phyloP scores from a whole-genome alignment of 2,329 filamentous ascomycete species.

The Epichloe uncinata region DNA sequence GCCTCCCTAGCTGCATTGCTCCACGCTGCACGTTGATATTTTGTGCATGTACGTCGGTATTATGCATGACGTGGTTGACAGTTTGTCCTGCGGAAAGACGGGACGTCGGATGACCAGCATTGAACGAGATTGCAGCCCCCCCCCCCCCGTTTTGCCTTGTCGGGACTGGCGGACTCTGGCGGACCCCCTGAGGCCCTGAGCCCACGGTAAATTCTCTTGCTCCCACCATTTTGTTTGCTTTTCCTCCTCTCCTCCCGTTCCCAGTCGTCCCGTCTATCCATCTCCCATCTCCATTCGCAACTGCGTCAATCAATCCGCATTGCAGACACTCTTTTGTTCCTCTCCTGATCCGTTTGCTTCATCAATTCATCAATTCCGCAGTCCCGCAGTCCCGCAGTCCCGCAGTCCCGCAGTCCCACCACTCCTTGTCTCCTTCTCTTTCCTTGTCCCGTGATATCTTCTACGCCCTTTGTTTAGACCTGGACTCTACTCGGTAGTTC shows the following conservation, averaged over 20 bases:
- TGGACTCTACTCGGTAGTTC: no score
- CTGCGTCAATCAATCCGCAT: not conserved
- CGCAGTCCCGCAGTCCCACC: not conserved
- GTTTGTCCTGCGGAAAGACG: not conserved
- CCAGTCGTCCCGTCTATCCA: not conserved
- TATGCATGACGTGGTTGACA: no score
- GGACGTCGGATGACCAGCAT: not conserved
- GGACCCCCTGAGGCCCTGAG: no score
- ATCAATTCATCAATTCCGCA: not conserved
- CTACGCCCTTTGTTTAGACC: no score
- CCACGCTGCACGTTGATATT: not conserved
- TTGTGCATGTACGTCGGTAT: not conserved
- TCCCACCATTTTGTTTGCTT: not conserved
- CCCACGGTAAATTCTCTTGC: no score
- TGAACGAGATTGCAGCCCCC: not conserved
- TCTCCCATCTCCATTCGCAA: not conserved
- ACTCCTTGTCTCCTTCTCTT: not conserved
- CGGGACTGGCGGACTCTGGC: no score
- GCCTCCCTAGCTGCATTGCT: not conserved
- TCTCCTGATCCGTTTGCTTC: not conserved
- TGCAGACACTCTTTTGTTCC: not conserved
- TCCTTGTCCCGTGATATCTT: not conserved
- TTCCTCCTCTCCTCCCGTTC: not conserved
- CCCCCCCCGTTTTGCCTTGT: no score
- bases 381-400: not conserved